A percentile compares a stretch with the other conserved stretches of the same genome.
Conservation (phyloP, 106 monocot genomes). For the Acanthochlamys bracteata region DNA sequence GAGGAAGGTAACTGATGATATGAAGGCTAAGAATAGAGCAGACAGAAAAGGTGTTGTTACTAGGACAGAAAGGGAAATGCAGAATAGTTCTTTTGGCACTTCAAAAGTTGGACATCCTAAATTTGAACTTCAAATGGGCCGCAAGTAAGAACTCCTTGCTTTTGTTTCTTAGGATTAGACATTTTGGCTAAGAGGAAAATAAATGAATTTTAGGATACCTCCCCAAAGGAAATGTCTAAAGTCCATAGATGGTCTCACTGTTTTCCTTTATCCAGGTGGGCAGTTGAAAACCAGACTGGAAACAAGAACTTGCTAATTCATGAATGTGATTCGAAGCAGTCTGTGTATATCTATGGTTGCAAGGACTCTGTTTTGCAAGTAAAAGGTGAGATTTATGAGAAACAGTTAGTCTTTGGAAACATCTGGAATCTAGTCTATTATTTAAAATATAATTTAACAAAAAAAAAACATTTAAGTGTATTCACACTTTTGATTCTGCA, state of each 20-base stretch:
- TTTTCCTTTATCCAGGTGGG: slow-evolving; percentile 43
- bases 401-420: too few species aligned
- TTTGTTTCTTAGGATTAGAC: too few species aligned
- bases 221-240: too few species aligned
- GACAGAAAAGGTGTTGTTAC: slow-evolving; percentile 63
- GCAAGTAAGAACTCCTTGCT: slow-evolving; percentile 47
- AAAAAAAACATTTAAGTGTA: too few species aligned
- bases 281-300: slow-evolving; percentile 76
- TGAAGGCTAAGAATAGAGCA: slow-evolving; percentile 75
- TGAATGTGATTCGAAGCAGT: slow-evolving; percentile 83
- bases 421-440: too few species aligned
- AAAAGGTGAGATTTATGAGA: slow-evolving; percentile 45
- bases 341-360: slow-evolving; percentile 79
- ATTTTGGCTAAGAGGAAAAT: too few species aligned
- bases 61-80: slow-evolving; percentile 38
- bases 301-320: slow-evolving; percentile 70
- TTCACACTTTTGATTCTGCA: slow-evolving; percentile 26
- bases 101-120: slow-evolving; percentile 63
- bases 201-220: too few species aligned
- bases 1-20: slow-evolving; percentile 77
- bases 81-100: slow-evolving; percentile 28
- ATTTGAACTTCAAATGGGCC: slow-evolving; percentile 97
- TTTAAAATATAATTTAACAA: too few species aligned
- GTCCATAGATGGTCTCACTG: too few species aligned
- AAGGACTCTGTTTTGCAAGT: slow-evolving; percentile 92